Evolutionary conservation across 345 rosid species (phyloP), one percentile per base, ranked within the genome.

Genomic region (Eutrema japonicum): DNA sequence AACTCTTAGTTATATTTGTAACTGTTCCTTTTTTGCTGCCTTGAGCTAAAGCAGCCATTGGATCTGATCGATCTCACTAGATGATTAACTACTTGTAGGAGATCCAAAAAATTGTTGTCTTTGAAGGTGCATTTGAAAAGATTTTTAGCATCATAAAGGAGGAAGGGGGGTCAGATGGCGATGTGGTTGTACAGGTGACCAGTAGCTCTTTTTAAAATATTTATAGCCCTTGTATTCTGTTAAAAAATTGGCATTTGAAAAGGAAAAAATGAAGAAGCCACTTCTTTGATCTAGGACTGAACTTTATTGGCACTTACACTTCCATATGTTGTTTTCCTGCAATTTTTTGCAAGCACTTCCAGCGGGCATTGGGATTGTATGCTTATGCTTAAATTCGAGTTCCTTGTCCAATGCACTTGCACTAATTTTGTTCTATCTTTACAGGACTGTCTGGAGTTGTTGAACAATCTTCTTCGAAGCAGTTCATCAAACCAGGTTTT

Each of bases 131-230:
- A 59, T 92, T 90, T 75, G 99, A 95, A 83, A 95, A 95, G 69
- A 86, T 87, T 7, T 95, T 95, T 81, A 86, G 98, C 78, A 95
- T 95, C 66, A 85, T 95, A 29, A 90, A 79, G 75, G 98, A 95
- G 79, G 99, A 95, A 83, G 99, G 99, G 26, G 98, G 91, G 16
- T 85, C 99, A 47, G 99, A 95, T 56, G 99, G 99, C 41, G 99
- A 96, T 77, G 96, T 95, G 52, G 98, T 95, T 68, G 99, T 95
- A 79, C 99, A 95, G 98, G 99, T 95, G 72, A 82, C 45, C 37
- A 64, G 13, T 22, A 26, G 29, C 36, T 77, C 30, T 41, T 49
- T 14, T 48, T 5, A 0, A 3, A 29, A 27, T 36, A 45, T 18
- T 64, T 46, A 47, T 38, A 54, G 33, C 56, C 52, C 22, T 51